Evolutionary conservation across 345 rosid species (phyloP).

Genomic region (Linum lewisii): DNA sequence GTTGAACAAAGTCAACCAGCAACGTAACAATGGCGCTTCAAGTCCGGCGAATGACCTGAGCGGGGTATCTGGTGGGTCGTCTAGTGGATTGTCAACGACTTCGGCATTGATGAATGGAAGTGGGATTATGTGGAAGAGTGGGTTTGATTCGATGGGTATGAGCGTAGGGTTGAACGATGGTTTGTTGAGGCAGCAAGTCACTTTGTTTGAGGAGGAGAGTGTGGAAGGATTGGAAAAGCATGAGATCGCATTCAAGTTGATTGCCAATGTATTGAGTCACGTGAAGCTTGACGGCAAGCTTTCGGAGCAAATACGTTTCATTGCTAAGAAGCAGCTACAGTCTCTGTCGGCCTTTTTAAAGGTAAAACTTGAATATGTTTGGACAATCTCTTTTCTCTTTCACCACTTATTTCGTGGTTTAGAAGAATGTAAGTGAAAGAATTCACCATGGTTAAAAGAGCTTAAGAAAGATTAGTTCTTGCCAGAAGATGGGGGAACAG

Average conservation of each 20-base stretch:
- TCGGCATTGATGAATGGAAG: slow-evolving; percentile 47
- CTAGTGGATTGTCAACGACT: slow-evolving; percentile 11
- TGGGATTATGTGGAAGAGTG: slow-evolving; percentile 43
- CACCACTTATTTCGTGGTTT: neutral
- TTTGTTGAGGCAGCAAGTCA: slow-evolving; percentile 48
- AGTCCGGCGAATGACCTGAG: slow-evolving; percentile 51
- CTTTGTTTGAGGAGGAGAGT: slow-evolving; percentile 77
- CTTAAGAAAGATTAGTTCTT: neutral
- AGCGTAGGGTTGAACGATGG: slow-evolving; percentile 42
- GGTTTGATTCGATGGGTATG: slow-evolving; percentile 33
- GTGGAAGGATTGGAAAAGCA: slow-evolving; percentile 87
- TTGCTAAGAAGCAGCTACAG: slow-evolving; percentile 84
- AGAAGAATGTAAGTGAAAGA: too few relatives aligned
- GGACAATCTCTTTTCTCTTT: neutral
- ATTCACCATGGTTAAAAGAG: neutral
- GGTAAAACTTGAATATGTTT: slow-evolving; percentile 30
- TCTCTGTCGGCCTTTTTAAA: slow-evolving; percentile 82
- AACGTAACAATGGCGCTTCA: slow-evolving; percentile 27
- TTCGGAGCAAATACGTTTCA: slow-evolving; percentile 62
- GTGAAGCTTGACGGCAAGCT: slow-evolving; percentile 61
- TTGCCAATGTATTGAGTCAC: slow-evolving; percentile 56
- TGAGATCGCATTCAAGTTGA: slow-evolving; percentile 76
- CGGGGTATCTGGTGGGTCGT: slow-evolving; percentile 25
- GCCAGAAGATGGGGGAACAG: neutral
- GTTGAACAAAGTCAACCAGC: slow-evolving; percentile 27